Base-by-base conservation (phyloP, 192 early-diverging fungal genomes). In the Backusella macrospora region DNA sequence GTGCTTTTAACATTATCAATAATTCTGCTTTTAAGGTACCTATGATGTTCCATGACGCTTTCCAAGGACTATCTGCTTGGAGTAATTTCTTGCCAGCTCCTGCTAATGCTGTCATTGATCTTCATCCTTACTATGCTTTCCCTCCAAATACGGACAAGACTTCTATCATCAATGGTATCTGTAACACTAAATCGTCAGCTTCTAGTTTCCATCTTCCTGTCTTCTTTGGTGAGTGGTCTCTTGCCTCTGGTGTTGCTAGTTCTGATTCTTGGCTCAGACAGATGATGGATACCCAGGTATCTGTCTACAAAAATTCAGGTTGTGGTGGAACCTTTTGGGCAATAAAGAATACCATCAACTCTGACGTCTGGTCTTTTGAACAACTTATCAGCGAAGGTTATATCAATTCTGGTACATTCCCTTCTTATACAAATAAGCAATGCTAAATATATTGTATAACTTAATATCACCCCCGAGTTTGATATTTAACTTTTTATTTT, bases 41-140 rank as follows among this genome's bases (percentile, higher is more conserved):
- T n/a, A 72, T 80, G 42, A 72, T 86, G 52, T 79, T 83, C 48
- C 84, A 86, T 68, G 84, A 86, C 52, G 84, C 72, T 5, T 83
- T 86, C 46, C n/a, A 73, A 42, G 78, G 82, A 16, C 44, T 78
- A 5, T 37, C 66, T 13, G 45, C 77, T 9, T 86, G 80, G 78
- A 63, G 40, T 16, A 76, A 46, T 8, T 85, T 85, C 34, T 72
- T 81, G 71, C 65, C 72, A 9, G 68, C 71, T 2, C 52, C 77
- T 73, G 84, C 71, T 14, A 77, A 77, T 43, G 76, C 76, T 48
- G 71, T 78, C 15, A 65, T 78, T 62, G 76, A 78, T 14, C 45
- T 78, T 6, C 76, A 78, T 69, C 76, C 76, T 42, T 78, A 78
- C 43, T 78, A 72, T 52, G 71, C 76, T 34, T 78, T 73, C 52